Conservation (phyloP, 768 basidiomycete genomes). For the Suillus decipiens region DNA sequence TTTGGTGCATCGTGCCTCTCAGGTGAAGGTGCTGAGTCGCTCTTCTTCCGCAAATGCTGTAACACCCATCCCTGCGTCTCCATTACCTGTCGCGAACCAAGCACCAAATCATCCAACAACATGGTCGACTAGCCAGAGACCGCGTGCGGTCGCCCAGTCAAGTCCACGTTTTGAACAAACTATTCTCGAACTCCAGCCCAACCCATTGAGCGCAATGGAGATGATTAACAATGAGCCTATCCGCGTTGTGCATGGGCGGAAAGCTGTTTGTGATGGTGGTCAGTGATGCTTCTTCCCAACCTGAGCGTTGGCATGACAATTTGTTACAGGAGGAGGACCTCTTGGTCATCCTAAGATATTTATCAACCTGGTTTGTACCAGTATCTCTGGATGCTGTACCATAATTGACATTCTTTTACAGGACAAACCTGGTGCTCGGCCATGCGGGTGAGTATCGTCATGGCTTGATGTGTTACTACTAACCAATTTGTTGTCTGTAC, state of each 20-base stretch:
- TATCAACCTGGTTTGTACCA: constrained; percentile 81
- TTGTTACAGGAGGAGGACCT: constrained; percentile 77
- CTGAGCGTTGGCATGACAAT: constrained; percentile 8
- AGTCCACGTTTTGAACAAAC: constrained; percentile 94
- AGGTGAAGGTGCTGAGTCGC: constrained; percentile 18
- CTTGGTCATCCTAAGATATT: constrained; percentile 97
- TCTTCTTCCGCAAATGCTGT: constrained; percentile 21
- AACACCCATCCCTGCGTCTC: constrained; percentile 16
- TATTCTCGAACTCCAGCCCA: constrained; percentile 82
- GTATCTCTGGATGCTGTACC: constrained; percentile 5
- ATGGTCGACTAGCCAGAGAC: constrained; percentile 84
- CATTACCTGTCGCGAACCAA: constrained; percentile 53
- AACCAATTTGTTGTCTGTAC: constrained; percentile 9
- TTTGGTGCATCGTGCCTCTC: constrained; percentile 22
- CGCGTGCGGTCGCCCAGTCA: constrained; percentile 58
- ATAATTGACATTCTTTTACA: constrained; percentile 31
- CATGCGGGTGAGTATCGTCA: constrained; percentile 77
- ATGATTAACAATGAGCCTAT: constrained; percentile 86
- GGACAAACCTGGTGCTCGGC: constrained; percentile 86
- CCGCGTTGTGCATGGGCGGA: constrained; percentile 76
- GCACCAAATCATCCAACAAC: constrained; percentile 80
- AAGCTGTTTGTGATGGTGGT: constrained; percentile 96
- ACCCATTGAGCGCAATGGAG: constrained; percentile 88
- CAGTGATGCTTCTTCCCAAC: constrained; percentile 32
- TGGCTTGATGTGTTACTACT: neutral